A percentile compares a stretch with the other conserved stretches of the same genome.
phyloP scores from a whole-genome alignment of 805 yeast genomes.

The Candida sakaeoensis region DNA sequence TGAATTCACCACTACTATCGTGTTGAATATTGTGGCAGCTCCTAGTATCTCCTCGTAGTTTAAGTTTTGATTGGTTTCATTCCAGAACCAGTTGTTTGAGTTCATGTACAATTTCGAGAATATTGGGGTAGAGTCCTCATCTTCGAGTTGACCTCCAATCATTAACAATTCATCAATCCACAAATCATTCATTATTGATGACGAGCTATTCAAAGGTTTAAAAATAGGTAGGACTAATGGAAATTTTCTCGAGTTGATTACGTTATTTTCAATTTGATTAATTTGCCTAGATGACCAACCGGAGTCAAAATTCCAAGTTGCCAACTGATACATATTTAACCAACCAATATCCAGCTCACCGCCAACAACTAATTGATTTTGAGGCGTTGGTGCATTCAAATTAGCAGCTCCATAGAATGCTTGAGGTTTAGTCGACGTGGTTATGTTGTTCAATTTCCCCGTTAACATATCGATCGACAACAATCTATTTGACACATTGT shows the following conservation, averaged over 20 bases:
- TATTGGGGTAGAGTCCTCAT: constrained; percentile 33
- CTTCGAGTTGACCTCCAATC: constrained; percentile 53
- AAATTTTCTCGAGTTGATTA: constrained; percentile 50
- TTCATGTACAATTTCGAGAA: constrained; percentile 37
- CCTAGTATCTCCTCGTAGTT: constrained; percentile 36
- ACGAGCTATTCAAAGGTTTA: constrained; percentile 19
- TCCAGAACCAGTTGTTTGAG: constrained; percentile 39
- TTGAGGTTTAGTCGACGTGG: constrained; percentile 52
- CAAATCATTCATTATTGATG: constrained; percentile 30
- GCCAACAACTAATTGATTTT: constrained; percentile 55
- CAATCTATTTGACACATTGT: constrained; percentile 37
- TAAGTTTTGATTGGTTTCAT: constrained; percentile 14
- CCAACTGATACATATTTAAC: constrained; percentile 70
- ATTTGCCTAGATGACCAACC: constrained; percentile 59
- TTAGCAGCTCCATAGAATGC: constrained; percentile 52
- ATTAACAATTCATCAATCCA: constrained; percentile 43
- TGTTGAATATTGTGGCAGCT: constrained; percentile 50
- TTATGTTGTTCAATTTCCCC: constrained; percentile 32
- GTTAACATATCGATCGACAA: constrained; percentile 39
- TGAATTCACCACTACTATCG: constrained; percentile 42
- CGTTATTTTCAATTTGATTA: constrained; percentile 20
- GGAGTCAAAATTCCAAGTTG: constrained; percentile 63
- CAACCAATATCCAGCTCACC: constrained; percentile 63
- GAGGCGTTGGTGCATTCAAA: constrained; percentile 42
- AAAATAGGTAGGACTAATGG: constrained; percentile 58